These are phyloP conservation scores for Trapa bicornis DNA, from an alignment of 345 rosid genomes.

Conservation along the genomic window DNA sequence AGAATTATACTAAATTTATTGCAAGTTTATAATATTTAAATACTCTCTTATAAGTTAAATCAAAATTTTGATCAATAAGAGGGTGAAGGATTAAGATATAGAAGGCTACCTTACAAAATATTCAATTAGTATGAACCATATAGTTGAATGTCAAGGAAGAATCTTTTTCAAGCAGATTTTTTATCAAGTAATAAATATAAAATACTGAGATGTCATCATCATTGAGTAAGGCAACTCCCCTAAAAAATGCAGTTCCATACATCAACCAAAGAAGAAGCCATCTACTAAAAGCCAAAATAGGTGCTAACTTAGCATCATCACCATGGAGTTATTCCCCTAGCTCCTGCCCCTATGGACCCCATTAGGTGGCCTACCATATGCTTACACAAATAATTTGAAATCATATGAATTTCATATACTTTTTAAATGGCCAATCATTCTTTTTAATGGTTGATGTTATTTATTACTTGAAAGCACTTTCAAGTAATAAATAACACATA, in stretches of 20 bases:
- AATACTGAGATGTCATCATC: constrained; percentile 3
- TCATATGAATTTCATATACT: too few species aligned
- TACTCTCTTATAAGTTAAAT: too few species aligned
- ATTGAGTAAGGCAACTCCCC: neutral
- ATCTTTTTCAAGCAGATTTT: neutral
- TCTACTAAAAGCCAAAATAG: neutral
- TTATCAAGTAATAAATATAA: neutral
- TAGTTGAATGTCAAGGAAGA: neutral
- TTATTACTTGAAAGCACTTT: too few species aligned
- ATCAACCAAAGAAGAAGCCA: neutral
- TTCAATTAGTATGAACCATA: too few species aligned
- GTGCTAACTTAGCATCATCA: neutral
- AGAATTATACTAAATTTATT: too few species aligned
- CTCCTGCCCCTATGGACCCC: neutral
- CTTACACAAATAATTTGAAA: neutral
- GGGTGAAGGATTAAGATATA: too few species aligned
- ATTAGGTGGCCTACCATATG: constrained; percentile 4
- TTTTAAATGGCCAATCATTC: too few species aligned
- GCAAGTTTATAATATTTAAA: too few species aligned
- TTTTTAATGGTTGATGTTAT: too few species aligned
- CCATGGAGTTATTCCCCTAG: neutral
- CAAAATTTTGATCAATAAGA: too few species aligned
- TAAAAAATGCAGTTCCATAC: neutral
- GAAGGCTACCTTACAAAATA: too few species aligned
- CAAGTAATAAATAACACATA: too few species aligned